phyloP scores from a whole-genome alignment of 1,284 basidiomycete species.

The Puccinia horiana region DNA sequence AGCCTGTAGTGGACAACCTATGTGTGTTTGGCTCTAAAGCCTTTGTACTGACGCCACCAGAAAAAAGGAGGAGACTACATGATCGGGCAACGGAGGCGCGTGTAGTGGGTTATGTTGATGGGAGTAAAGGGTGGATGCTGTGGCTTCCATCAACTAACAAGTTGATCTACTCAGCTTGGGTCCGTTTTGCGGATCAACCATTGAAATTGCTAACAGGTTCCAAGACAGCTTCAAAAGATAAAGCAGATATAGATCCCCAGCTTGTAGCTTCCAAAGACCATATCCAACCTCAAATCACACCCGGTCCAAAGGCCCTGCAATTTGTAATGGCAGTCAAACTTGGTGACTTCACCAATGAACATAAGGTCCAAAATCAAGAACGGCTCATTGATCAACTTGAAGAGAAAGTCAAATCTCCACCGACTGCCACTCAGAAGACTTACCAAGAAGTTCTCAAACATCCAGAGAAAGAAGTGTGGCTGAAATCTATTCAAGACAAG shows the following conservation, averaged over 20 bases:
- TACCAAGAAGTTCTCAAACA: constrained; percentile 5
- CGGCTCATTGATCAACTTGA: background rate
- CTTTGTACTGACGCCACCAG: too few relatives aligned
- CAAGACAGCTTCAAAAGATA: background rate
- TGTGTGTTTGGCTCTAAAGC: too few relatives aligned
- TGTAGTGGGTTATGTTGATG: background rate
- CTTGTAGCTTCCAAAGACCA: background rate
- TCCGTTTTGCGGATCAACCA: background rate
- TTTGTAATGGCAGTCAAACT: constrained; percentile 5
- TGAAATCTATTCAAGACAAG: background rate
- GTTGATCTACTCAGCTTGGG: background rate
- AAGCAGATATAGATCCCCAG: background rate
- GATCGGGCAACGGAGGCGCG: background rate
- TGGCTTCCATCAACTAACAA: background rate
- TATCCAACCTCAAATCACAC: background rate
- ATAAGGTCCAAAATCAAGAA: background rate
- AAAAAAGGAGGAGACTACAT: background rate
- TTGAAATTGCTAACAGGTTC: background rate
- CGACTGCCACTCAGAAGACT: background rate
- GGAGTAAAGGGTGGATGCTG: too few relatives aligned
- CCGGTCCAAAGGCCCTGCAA: background rate
- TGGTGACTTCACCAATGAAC: background rate
- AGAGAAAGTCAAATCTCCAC: background rate
- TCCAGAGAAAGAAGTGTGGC: constrained; percentile 1
- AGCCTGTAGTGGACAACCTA: too few relatives aligned